Evolutionary conservation across 2,329 filamentous ascomycete species (phyloP), one percentile per base, ranked within the genome.

Genomic region (Exophiala sp.): DNA sequence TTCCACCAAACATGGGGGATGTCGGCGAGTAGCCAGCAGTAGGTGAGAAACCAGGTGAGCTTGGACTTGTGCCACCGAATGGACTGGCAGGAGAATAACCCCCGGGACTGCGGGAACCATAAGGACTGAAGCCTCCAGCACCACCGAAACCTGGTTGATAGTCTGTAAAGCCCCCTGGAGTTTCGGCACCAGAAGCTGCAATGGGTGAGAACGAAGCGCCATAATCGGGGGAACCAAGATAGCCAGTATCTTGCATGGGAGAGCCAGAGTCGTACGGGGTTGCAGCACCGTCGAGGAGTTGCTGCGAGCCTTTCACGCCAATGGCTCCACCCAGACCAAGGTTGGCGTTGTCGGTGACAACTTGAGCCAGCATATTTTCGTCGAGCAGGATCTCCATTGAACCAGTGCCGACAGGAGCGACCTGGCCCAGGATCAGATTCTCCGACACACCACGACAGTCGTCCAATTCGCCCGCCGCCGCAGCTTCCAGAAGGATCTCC

Each of bases 401-500:
- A 57, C 93, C 93, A 50, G 94, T 98, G 56, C 93, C 93, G 78
- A 95, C 91, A 23, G 94, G 93, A 3, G 94, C 93, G 71, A 97
- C 81, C 72, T 98, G 93, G 56, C 93, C 93, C 56, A 98, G 80
- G 81, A 98, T 98, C 66, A 98, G 85, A 73, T 98, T 98, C 73
- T 98, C 93, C 13, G 93, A 97, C 43, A 98, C 91, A 77, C 93
- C 93, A 53, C 89, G 86, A 73, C 94, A 98, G 70, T 98, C 93
- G 65, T 98, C 93, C 24, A 98, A 78, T 69, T 98, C 93, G 66
- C 93, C 93, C 43, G 88, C 88, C 13, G 89, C 88, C 19, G 93
- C 93, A 54, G 93, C 94, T 66, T 98, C 93, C 16, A 98, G 81
- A 46, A 98, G 76, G 75, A 98, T 98, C 66, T 98, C 94, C 34